Percentiles rank a stretch among this genome's conserved stretches.
Evolutionary conservation across 139 green algal species (phyloP).

Genomic region (Chlamydomonas eustigma): DNA sequence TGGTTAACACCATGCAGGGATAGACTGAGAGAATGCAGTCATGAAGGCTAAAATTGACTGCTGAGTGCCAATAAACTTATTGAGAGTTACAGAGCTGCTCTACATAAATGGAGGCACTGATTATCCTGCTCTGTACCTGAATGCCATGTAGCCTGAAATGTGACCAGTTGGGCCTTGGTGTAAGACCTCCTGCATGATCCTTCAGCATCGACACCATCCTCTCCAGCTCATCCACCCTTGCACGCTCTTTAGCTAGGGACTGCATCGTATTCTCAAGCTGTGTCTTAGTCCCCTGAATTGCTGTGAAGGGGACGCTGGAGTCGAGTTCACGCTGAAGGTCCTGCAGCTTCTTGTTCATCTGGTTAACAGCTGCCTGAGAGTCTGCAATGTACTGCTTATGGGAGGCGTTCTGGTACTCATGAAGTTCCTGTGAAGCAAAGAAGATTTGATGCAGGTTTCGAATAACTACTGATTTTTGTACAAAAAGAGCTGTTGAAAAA

Average conservation of each 20-base stretch:
- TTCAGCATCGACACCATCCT: background rate
- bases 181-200: slow-evolving; percentile 12
- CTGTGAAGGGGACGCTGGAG: background rate
- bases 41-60: too few species aligned
- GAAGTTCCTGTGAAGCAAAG: background rate
- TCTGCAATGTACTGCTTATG: background rate
- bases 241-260: background rate
- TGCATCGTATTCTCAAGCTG: background rate
- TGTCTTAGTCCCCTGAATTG: background rate
- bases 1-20: too few species aligned
- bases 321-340: background rate
- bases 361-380: background rate
- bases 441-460: background rate
- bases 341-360: background rate
- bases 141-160: slow-evolving; percentile 13
- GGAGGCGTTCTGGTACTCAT: background rate
- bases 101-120: background rate
- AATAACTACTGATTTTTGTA: slow-evolving; percentile 11
- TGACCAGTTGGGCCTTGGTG: slow-evolving; percentile 19
- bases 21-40: too few species aligned
- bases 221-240: background rate
- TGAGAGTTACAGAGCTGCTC: background rate
- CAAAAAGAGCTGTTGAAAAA: background rate
- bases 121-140: background rate
- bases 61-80: too few species aligned